phyloP scores from a whole-genome alignment of 2,329 filamentous ascomycete genomes.

The Fusarium incarnatum region DNA sequence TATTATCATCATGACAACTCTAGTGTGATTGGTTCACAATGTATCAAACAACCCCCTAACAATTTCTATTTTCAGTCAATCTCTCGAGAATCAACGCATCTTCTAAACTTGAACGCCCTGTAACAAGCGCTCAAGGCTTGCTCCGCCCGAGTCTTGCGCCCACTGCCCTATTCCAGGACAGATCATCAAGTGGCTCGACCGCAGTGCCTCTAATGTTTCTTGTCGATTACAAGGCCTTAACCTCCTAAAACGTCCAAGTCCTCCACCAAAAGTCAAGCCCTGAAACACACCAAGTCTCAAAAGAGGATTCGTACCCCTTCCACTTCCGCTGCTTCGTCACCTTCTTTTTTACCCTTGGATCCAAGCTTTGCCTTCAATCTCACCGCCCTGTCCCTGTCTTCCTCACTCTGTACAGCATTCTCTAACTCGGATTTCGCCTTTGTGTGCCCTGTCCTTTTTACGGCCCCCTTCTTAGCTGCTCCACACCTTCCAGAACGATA shows the following conservation, averaged over 20 bases:
- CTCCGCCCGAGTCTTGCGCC: constrained; percentile 45
- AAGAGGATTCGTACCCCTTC: constrained; percentile 34
- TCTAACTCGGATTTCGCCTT: constrained; percentile 43
- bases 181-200: constrained; percentile 41
- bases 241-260: constrained; percentile 11
- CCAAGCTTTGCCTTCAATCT: constrained; percentile 42
- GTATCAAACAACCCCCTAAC: constrained; percentile 3
- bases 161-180: constrained; percentile 33
- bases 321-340: constrained; percentile 34
- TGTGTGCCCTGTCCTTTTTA: constrained; percentile 39
- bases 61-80: constrained; percentile 18
- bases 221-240: constrained; percentile 18
- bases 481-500: constrained; percentile 52
- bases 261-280: constrained; percentile 22
- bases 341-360: constrained; percentile 32
- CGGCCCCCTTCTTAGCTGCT: constrained; percentile 35
- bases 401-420: constrained; percentile 20
- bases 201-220: constrained; percentile 31
- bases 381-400: constrained; percentile 39
- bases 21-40: constrained; percentile 13
- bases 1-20: not conserved
- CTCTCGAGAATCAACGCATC: not conserved
- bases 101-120: constrained; percentile 27
- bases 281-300: constrained; percentile 44
- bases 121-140: constrained; percentile 39